phyloP scores from a whole-genome alignment of 2,329 filamentous ascomycete species.

The Sporothrix sp. region DNA sequence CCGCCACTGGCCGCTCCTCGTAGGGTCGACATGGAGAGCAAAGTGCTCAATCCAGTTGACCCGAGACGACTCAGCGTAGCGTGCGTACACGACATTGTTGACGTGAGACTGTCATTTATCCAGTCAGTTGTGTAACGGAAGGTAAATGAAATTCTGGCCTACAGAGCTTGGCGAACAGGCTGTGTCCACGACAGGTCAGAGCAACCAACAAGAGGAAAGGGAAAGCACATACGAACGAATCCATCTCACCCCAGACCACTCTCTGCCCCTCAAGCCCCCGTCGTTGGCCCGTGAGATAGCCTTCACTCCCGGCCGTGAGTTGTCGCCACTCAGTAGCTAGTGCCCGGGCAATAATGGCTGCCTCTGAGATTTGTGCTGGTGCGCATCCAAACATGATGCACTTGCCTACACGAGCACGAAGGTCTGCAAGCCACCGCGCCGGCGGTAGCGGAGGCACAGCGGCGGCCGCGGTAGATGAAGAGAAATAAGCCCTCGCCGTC shows the following conservation, averaged over 20 bases:
- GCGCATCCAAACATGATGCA: constrained; percentile 65
- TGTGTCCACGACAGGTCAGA: no score
- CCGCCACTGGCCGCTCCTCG: constrained; percentile 54
- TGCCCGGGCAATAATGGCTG: constrained; percentile 48
- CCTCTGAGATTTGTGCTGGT: constrained; percentile 46
- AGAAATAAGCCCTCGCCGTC: neutral
- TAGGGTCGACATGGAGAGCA: constrained; percentile 50
- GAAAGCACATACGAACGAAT: constrained; percentile 38
- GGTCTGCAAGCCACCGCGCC: constrained; percentile 57
- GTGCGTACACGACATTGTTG: constrained; percentile 76
- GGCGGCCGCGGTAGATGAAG: neutral
- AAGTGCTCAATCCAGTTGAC: constrained; percentile 71
- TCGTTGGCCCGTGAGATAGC: constrained; percentile 56
- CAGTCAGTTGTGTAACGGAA: no score
- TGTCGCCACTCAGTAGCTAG: constrained; percentile 60
- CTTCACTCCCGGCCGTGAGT: constrained; percentile 63
- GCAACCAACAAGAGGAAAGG: no score
- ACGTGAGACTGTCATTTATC: constrained; percentile 49
- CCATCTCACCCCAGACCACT: constrained; percentile 82
- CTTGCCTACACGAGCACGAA: constrained; percentile 58
- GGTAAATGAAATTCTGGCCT: no score
- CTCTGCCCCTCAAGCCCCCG: constrained; percentile 54
- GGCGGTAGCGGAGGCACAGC: constrained; percentile 1
- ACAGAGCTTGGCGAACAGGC: no score
- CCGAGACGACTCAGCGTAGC: constrained; percentile 72